Evolutionary conservation across 306 rosid species (phyloP).

Genomic region (Malus sylvestris): DNA sequence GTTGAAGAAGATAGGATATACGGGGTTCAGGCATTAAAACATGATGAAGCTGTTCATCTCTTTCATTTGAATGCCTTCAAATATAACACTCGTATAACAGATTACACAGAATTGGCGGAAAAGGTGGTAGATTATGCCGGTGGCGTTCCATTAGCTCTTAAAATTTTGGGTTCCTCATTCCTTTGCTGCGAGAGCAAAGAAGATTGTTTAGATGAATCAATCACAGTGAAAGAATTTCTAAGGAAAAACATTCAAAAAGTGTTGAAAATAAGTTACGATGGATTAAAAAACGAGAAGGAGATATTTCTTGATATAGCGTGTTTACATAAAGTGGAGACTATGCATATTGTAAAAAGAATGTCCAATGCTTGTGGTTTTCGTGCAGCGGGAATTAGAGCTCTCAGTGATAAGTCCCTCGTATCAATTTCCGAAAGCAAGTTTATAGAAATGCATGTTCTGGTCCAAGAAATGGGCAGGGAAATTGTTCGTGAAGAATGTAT

Average conservation of each 20-base stretch:
- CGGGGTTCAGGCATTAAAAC: neutral
- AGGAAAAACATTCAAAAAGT: neutral
- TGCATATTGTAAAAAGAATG: slow-evolving; percentile 1
- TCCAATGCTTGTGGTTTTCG: slow-evolving; percentile 3
- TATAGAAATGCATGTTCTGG: slow-evolving; percentile 19
- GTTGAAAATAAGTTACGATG: neutral
- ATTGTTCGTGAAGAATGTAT: neutral
- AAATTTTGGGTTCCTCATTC: neutral
- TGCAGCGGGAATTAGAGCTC: slow-evolving; percentile 20
- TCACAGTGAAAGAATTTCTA: neutral
- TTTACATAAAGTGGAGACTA: slow-evolving; percentile 27
- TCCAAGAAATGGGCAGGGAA: neutral
- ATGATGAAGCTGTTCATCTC: too few species aligned
- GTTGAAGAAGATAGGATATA: neutral
- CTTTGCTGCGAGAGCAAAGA: neutral
- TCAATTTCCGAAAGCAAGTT: neutral
- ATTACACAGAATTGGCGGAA: neutral
- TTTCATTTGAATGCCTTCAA: neutral
- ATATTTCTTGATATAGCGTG: slow-evolving; percentile 21
- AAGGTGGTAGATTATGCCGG: neutral
- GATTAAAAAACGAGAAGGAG: slow-evolving; percentile 2
- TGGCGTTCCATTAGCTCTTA: neutral
- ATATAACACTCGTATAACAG: neutral
- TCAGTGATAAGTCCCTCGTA: slow-evolving; percentile 32
- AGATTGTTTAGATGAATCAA: neutral